Conservation (phyloP, 345 rosid species). For the Gossypium sturtianum region DNA sequence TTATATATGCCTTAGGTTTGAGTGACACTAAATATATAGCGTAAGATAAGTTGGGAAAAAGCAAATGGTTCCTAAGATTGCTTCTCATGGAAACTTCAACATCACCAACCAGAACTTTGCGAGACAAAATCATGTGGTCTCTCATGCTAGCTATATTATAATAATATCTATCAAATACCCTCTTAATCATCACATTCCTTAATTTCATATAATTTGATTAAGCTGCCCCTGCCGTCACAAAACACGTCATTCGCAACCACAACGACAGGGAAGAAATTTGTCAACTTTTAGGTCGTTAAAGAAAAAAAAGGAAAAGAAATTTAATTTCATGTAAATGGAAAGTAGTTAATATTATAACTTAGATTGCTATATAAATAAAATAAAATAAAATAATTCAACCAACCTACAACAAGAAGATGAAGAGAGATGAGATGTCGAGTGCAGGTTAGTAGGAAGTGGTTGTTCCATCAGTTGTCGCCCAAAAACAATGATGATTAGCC, state of each 20-base stretch:
- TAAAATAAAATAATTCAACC: background rate
- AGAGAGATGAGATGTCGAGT: slow-evolving; percentile 42
- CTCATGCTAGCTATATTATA: background rate
- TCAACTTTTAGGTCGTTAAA: slow-evolving; percentile 4
- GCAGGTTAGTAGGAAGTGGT: slow-evolving; percentile 45
- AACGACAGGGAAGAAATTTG: background rate
- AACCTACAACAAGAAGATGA: slow-evolving; percentile 21
- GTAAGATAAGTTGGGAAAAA: background rate
- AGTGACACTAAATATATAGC: too few species aligned
- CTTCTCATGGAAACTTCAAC: slow-evolving; percentile 25
- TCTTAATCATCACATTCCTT: background rate
- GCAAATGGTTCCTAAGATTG: slow-evolving; percentile 2
- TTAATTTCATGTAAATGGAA: background rate
- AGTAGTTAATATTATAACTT: background rate
- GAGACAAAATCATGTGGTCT: background rate
- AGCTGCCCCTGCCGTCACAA: slow-evolving; percentile 12
- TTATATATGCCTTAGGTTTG: too few species aligned
- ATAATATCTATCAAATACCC: too few species aligned
- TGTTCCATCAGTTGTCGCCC: slow-evolving; percentile 62
- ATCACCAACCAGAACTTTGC: slow-evolving; percentile 14
- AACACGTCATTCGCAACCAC: slow-evolving; percentile 21
- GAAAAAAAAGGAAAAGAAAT: background rate
- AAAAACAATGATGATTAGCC: slow-evolving; percentile 55
- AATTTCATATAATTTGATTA: background rate
- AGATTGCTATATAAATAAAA: background rate